Percentiles rank a stretch among this genome's conserved stretches.
Evolutionary conservation across 169 alveolate genomes (phyloP).

Genomic region (Blepharisma undulans): DNA sequence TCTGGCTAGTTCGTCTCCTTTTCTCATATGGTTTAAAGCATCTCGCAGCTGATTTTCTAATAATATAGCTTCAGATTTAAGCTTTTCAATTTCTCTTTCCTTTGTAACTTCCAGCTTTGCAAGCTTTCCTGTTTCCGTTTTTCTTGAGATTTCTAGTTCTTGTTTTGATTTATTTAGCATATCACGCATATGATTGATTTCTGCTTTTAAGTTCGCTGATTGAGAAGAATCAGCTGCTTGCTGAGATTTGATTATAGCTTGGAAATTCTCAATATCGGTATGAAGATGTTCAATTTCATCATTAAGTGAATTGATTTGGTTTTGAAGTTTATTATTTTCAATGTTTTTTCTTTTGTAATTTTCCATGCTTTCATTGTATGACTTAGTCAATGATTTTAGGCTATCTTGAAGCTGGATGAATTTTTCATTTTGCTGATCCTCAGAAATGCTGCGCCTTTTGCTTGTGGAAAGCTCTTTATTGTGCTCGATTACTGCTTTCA

Average conservation of each 20-base stretch:
- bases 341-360: neutral
- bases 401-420: neutral
- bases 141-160: neutral
- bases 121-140: neutral
- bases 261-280: neutral
- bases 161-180: neutral
- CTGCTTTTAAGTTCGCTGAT: neutral
- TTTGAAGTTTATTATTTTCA: neutral
- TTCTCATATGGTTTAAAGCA: neutral
- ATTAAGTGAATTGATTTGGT: neutral
- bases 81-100: conserved; percentile 11
- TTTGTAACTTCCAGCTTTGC: neutral
- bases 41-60: neutral
- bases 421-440: neutral
- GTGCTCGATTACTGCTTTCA: neutral
- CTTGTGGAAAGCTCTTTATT: neutral
- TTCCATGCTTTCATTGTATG: neutral
- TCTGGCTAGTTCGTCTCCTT: neutral
- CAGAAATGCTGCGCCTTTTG: neutral
- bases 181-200: neutral
- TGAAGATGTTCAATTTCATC: neutral
- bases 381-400: neutral
- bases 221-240: neutral
- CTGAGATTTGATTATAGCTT: neutral
- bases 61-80: neutral